Conservation (phyloP, 1,284 basidiomycete genomes). For the Waitea zeae region DNA sequence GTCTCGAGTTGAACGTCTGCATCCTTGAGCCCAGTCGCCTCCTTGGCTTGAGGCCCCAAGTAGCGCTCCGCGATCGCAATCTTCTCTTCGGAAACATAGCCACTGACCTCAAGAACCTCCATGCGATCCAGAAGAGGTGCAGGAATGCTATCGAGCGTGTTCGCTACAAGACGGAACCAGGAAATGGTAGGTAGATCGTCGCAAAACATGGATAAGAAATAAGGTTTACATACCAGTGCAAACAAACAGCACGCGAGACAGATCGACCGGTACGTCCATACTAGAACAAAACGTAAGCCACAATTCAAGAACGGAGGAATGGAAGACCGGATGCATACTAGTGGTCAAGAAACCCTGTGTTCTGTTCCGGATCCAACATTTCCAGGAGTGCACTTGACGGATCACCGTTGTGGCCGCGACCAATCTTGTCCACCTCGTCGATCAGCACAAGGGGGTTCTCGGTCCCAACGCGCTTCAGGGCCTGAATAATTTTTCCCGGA, state of each 20-base stretch:
- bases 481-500: slow-evolving; percentile 97
- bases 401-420: slow-evolving; percentile 91
- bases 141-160: slow-evolving; percentile 90
- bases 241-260: slow-evolving; percentile 93
- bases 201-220: slow-evolving; percentile 5
- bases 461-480: slow-evolving; percentile 89
- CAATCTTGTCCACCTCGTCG: slow-evolving; percentile 98
- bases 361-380: slow-evolving; percentile 98
- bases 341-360: slow-evolving; percentile 90
- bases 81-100: slow-evolving; percentile 97
- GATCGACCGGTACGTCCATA: slow-evolving; percentile 94
- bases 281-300: slow-evolving; percentile 27
- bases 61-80: slow-evolving; percentile 84
- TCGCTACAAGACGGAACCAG: too few species aligned
- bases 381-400: slow-evolving; percentile 89
- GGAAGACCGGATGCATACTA: slow-evolving; percentile 38
- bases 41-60: slow-evolving; percentile 89
- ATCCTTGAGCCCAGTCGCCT: slow-evolving; percentile 72
- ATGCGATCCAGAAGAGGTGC: slow-evolving; percentile 92
- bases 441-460: slow-evolving; percentile 96
- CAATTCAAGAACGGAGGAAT: slow-evolving; percentile 2
- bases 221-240: slow-evolving; percentile 83
- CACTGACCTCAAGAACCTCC: slow-evolving; percentile 94
- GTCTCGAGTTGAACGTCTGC: slow-evolving; percentile 69
- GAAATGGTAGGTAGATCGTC: slow-evolving; percentile 1